Evolutionary conservation across 2,329 filamentous ascomycete species (phyloP).

Genomic region (Colletotrichum sp.): DNA sequence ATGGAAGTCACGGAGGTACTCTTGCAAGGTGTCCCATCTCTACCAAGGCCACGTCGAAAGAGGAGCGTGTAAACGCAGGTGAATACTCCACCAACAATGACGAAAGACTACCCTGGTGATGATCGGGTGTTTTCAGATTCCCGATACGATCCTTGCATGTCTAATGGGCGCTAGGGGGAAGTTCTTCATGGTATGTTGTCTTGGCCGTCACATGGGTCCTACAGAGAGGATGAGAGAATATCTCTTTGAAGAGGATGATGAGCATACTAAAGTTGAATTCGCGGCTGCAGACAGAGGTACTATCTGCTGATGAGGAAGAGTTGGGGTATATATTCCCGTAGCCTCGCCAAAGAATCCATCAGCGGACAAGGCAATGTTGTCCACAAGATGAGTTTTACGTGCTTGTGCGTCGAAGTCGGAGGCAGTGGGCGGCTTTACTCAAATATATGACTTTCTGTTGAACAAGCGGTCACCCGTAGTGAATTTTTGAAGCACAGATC

Average conservation of each 20-base stretch:
- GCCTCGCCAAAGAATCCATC: background rate
- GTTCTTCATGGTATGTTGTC: no score
- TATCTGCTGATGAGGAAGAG: background rate
- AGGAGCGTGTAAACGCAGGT: no score
- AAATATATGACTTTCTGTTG: background rate
- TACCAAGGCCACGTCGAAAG: no score
- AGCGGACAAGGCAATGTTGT: background rate
- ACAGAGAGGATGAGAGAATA: no score
- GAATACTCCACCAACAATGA: no score
- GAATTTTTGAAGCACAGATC: rapidly evolving
- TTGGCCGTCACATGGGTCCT: no score
- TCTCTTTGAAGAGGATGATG: background rate
- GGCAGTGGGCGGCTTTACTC: background rate
- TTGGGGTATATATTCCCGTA: background rate
- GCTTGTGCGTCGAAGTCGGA: background rate
- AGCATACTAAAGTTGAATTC: background rate
- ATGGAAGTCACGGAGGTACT: background rate
- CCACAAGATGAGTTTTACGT: no score
- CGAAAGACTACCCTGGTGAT: no score
- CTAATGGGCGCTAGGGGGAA: no score
- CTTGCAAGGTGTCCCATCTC: background rate
- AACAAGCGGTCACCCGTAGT: background rate
- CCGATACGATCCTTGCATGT: no score
- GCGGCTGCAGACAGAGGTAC: background rate
- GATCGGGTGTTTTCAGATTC: no score